Evolutionary conservation across 75 land plant species (phyloP), one percentile per base, ranked within the genome.

Genomic region (Azolla pinnata): DNA sequence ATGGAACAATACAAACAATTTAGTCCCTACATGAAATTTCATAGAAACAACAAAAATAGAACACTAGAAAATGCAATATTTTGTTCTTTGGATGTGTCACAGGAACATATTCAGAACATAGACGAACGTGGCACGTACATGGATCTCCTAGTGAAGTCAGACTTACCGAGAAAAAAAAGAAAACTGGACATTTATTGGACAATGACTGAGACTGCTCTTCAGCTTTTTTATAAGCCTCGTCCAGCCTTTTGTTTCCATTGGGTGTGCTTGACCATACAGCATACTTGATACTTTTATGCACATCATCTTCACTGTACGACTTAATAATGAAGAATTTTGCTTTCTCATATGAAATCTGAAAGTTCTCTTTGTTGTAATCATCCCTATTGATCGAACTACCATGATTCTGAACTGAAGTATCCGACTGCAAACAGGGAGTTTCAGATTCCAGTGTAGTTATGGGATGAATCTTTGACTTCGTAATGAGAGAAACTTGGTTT

Each of bases 281-380:
- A 42, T 73, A 73, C 44, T 77, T 77, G 25, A 77, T 77, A 44
- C 77, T 73, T 31, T 77, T 68, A 18, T 73, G 76, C 28, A 77
- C 51, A 49, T 77, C 57, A 44, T 77, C 72, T 48, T 77, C 72
- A 60, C 68, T 68, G 38, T 73, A 68, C 1, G 80, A 73, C 47
- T 73, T 77, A 14, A 76, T 71, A 9, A 76, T 46, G 35, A 61
- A 76, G 25, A 76, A 76, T 54, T 61, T 69, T 25, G 73, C 78
- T 53, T 64, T 44, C 0, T 33, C 29, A 61, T 69, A 61, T 14
- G 46, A 45, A 7, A 44, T n/a, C 26, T 57, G 42, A 44, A 61
- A 61, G 21, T 61, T 53, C 17, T 32, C 34, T 29, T 38, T 61
- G 28, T 61, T 61, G n/a, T 44, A 61, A 18, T 61, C 49, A 61